Conservation (phyloP, 1,284 basidiomycete species). For the Mycocalia duriaeana region DNA sequence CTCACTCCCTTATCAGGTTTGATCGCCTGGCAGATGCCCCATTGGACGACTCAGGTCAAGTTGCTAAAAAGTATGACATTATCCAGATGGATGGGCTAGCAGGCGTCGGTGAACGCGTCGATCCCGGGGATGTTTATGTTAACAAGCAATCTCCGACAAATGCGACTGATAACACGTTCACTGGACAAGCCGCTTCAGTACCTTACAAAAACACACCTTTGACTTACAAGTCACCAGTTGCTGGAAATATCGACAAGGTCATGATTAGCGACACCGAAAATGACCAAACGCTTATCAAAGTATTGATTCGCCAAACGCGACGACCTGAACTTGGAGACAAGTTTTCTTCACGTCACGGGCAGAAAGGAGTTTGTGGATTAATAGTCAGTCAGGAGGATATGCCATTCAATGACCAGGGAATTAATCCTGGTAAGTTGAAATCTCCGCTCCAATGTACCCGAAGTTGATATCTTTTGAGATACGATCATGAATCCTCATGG, state of each 20-base stretch:
- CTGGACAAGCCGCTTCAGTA: slow-evolving; percentile 72
- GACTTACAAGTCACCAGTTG: slow-evolving; percentile 88
- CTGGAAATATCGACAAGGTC: slow-evolving; percentile 95
- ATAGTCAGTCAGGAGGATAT: slow-evolving; percentile 99
- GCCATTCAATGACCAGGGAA: slow-evolving; percentile 98
- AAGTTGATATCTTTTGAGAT: slow-evolving; percentile 45
- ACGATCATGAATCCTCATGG: slow-evolving; percentile 99
- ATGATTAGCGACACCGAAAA: slow-evolving; percentile 94
- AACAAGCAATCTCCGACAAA: slow-evolving; percentile 96
- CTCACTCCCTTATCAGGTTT: slow-evolving; percentile 44
- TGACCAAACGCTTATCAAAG: slow-evolving; percentile 97
- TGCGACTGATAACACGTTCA: slow-evolving; percentile 81
- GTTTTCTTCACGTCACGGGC: slow-evolving; percentile 96
- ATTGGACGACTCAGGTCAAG: slow-evolving; percentile 73
- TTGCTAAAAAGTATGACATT: slow-evolving; percentile 84
- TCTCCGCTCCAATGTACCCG: slow-evolving; percentile 6
- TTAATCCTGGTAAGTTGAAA: slow-evolving; percentile 69
- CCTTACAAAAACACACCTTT: slow-evolving; percentile 89
- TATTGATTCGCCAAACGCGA: slow-evolving; percentile 95
- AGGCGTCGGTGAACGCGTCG: slow-evolving; percentile 90
- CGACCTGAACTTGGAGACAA: slow-evolving; percentile 97
- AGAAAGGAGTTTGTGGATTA: slow-evolving; percentile 97
- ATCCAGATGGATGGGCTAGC: slow-evolving; percentile 91
- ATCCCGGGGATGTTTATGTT: slow-evolving; percentile 91
- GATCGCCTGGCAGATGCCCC: slow-evolving; percentile 95